Evolutionary conservation across 345 rosid species (phyloP).

Genomic region (Fremontodendron californicum): DNA sequence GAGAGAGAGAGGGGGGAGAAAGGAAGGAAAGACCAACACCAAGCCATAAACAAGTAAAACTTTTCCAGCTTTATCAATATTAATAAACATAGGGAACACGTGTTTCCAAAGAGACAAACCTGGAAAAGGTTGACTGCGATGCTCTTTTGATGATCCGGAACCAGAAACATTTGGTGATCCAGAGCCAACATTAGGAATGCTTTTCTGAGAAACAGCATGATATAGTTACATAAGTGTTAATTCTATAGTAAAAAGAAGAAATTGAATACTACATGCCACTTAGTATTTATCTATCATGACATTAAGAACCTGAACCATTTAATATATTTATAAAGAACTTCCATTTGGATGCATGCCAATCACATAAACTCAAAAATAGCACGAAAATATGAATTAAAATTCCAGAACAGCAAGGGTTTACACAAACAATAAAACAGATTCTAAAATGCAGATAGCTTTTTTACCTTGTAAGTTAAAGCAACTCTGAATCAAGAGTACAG

Average conservation of each 20-base stretch:
- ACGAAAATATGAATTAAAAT: background rate
- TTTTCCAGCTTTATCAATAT: background rate
- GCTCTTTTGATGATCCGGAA: constrained; percentile 46
- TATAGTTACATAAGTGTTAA: background rate
- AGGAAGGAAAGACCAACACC: background rate
- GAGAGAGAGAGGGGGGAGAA: background rate
- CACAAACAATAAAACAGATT: constrained; percentile 5
- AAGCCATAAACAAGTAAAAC: background rate
- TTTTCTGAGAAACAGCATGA: constrained; percentile 32
- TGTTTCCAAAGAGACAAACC: constrained; percentile 38
- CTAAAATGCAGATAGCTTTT: background rate
- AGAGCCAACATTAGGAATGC: constrained; percentile 21
- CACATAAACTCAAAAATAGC: constrained; percentile 1
- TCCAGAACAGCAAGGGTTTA: background rate
- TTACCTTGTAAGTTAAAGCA: constrained; percentile 9
- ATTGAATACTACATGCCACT: constrained; percentile 5
- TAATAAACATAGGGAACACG: background rate
- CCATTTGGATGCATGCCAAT: background rate
- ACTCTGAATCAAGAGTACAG: constrained; percentile 8
- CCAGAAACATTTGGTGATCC: constrained; percentile 40
- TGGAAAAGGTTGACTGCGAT: constrained; percentile 38
- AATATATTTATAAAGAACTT: background rate
- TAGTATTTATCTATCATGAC: background rate
- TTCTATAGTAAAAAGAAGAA: background rate
- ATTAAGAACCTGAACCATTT: background rate